Evolutionary conservation across 1,284 basidiomycete genomes (phyloP).

Genomic region (Amylostereum areolatum): DNA sequence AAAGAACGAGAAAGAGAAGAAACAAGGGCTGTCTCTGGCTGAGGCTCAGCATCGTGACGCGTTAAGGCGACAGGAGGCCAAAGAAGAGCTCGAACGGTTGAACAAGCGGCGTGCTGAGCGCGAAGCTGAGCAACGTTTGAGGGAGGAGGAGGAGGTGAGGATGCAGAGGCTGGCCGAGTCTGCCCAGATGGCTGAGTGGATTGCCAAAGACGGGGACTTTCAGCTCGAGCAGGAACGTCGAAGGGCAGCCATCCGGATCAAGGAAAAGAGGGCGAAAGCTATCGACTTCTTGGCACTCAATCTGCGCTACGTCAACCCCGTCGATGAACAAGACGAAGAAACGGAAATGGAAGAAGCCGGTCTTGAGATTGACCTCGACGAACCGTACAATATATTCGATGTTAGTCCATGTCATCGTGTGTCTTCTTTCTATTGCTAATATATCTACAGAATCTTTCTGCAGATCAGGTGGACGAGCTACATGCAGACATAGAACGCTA

Average conservation of each 20-base stretch:
- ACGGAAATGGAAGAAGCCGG: constrained; percentile 72
- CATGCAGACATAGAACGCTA: constrained; percentile 95
- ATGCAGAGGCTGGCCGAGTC: constrained; percentile 90
- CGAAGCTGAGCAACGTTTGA: constrained; percentile 80
- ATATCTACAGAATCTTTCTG: constrained; percentile 66
- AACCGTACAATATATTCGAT: constrained; percentile 95
- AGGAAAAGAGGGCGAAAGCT: constrained; percentile 93
- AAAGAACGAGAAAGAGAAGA: constrained; percentile 94
- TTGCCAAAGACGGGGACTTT: constrained; percentile 96
- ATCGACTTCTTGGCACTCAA: constrained; percentile 94
- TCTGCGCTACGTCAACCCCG: constrained; percentile 78
- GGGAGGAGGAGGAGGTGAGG: constrained; percentile 89
- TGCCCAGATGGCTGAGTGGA: constrained; percentile 96
- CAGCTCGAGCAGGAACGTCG: constrained; percentile 91
- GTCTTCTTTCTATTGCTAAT: constrained; percentile 14
- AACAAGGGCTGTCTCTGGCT: constrained; percentile 74
- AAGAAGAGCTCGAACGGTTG: constrained; percentile 90
- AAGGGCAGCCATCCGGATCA: constrained; percentile 89
- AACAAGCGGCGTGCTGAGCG: constrained; percentile 88
- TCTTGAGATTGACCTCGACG: constrained; percentile 96
- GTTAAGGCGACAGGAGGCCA: constrained; percentile 80
- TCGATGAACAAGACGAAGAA: constrained; percentile 63
- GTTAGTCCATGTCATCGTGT: constrained; percentile 38
- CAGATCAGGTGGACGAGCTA: constrained; percentile 88
- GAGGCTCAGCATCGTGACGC: constrained; percentile 83